These are phyloP conservation scores for Cyberlindnera americana DNA, from an alignment of 805 yeast genomes.

Conservation along the genomic window DNA sequence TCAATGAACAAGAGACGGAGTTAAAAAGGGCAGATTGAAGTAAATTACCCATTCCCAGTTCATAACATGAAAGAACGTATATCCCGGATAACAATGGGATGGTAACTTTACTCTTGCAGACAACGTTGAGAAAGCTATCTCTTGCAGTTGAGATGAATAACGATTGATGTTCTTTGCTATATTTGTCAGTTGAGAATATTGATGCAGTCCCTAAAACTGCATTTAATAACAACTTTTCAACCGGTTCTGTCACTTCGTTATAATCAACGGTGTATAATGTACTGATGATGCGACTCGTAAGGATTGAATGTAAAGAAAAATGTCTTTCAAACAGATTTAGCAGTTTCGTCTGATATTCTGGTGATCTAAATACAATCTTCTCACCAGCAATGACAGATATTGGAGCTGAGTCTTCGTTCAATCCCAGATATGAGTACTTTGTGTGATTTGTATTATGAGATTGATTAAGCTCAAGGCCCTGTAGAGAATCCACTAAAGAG, in stretches of 20 bases:
- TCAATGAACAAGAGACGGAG: constrained; percentile 31
- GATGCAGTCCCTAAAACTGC: constrained; percentile 28
- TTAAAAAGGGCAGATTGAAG: constrained; percentile 30
- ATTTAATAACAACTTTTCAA: constrained; percentile 26
- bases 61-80: constrained; percentile 30
- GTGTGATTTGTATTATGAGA: not conserved
- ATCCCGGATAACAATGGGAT: constrained; percentile 25
- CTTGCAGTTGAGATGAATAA: constrained; percentile 28
- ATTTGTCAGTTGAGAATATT: constrained; percentile 21
- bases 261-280: constrained; percentile 19
- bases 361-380: constrained; percentile 7
- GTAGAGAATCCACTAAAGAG: not conserved
- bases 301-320: constrained; percentile 15
- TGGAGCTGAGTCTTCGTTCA: not conserved
- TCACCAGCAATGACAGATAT: constrained; percentile 3
- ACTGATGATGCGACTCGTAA: constrained; percentile 7
- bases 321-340: constrained; percentile 10
- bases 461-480: not conserved
- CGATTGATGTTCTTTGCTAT: constrained; percentile 8
- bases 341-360: constrained; percentile 8
- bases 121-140: constrained; percentile 21
- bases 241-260: constrained; percentile 12
- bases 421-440: not conserved
- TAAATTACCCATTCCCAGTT: constrained; percentile 29
- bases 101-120: constrained; percentile 9